phyloP scores from a whole-genome alignment of 192 early-diverging fungal species.

The Coemansia sp. region DNA sequence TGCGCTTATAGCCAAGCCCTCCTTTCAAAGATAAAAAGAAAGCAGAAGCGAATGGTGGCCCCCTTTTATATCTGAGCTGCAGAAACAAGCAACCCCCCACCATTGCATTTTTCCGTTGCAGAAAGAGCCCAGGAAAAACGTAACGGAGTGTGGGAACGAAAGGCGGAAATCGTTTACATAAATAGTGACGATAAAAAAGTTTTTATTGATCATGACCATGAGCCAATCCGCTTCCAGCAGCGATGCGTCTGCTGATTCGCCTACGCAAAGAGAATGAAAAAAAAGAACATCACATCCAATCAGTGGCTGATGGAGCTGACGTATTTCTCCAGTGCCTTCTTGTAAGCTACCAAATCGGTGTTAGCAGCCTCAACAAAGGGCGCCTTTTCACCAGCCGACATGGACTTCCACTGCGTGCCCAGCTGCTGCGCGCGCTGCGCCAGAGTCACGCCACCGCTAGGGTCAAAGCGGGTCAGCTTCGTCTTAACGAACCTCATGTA shows the following conservation, averaged over 20 bases:
- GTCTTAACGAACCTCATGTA: slow-evolving; percentile 15
- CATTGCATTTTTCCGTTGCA: not conserved
- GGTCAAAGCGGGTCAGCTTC: not conserved
- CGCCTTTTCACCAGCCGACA: slow-evolving; percentile 32
- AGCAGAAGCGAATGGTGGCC: slow-evolving; percentile 3
- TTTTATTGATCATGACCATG: not conserved
- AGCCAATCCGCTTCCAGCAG: not conserved
- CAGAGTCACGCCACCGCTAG: not conserved
- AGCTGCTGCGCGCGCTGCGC: not conserved
- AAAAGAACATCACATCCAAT: not conserved
- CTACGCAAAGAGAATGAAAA: not conserved
- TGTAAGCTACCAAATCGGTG: slow-evolving; percentile 15
- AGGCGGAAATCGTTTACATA: not conserved
- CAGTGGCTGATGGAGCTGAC: slow-evolving; percentile 9
- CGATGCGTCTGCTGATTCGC: slow-evolving; percentile 3
- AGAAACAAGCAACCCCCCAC: no score
- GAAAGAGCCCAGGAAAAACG: not conserved
- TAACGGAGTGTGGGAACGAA: not conserved
- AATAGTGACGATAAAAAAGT: not conserved
- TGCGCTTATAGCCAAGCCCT: no score
- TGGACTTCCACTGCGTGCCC: slow-evolving; percentile 31
- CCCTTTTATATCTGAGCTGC: slow-evolving; percentile 30
- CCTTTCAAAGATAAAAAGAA: not conserved
- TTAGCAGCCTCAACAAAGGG: slow-evolving; percentile 19
- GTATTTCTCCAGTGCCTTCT: slow-evolving; percentile 28